These are phyloP conservation scores for Tuber aestivum DNA, from an alignment of 495 filamentous ascomycete genomes.

Conservation along the genomic window DNA sequence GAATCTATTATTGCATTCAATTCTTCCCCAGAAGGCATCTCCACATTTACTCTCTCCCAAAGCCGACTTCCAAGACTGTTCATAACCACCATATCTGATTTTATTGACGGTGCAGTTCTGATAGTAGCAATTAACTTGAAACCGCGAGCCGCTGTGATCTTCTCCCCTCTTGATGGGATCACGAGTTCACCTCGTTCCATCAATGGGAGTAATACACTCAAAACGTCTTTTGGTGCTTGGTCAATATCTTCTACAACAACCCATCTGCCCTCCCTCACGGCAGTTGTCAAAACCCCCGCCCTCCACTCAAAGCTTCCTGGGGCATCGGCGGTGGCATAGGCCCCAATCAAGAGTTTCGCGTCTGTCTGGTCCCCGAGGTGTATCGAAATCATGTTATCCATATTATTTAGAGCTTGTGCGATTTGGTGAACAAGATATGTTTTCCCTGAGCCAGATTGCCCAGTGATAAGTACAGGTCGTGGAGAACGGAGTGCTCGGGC, in stretches of 20 bases:
- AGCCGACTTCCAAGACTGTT: conserved; percentile 71
- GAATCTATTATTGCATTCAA: conserved; percentile 64
- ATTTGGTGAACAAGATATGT: conserved; percentile 78
- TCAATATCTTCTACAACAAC: conserved; percentile 94
- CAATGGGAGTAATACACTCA: conserved; percentile 82
- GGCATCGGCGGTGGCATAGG: conserved; percentile 78
- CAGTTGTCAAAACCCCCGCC: conserved; percentile 88
- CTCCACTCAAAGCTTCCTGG: conserved; percentile 88
- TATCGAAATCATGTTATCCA: conserved; percentile 74
- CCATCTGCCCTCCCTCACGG: conserved; percentile 89
- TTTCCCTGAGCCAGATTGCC: conserved; percentile 83
- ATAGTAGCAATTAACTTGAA: conserved; percentile 90
- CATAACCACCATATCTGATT: conserved; percentile 45
- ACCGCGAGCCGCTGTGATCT: conserved; percentile 68
- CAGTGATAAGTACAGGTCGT: conserved; percentile 71
- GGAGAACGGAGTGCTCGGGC: conserved; percentile 57
- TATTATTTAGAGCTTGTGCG: conserved; percentile 66
- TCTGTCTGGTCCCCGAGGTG: conserved; percentile 97
- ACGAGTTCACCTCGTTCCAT: conserved; percentile 82
- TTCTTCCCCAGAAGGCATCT: conserved; percentile 62
- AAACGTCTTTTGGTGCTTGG: conserved; percentile 88
- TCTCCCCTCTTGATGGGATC: conserved; percentile 79
- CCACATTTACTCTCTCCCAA: conserved; percentile 69
- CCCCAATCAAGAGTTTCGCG: conserved; percentile 85
- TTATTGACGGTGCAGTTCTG: conserved; percentile 53